These are phyloP conservation scores for Calycina herbarum DNA, from an alignment of 2,329 filamentous ascomycete genomes.

Conservation along the genomic window DNA sequence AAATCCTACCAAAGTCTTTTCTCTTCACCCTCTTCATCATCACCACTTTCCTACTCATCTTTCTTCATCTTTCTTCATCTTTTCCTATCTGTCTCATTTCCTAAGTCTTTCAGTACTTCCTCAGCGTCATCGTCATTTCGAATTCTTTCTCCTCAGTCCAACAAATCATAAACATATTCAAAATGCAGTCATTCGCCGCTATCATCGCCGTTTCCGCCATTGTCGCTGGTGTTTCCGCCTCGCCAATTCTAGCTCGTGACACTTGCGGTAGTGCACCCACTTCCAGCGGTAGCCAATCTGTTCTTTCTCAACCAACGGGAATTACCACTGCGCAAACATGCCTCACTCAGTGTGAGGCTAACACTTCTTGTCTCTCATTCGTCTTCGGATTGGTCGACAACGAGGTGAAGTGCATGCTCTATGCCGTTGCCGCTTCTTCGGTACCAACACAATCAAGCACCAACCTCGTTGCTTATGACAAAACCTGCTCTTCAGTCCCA, in stretches of 20 bases:
- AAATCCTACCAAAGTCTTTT: constrained; percentile 5
- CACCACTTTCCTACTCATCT: constrained; percentile 9
- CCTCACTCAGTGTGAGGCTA: constrained; percentile 21
- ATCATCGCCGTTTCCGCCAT: constrained; percentile 22
- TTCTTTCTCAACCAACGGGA: constrained; percentile 8
- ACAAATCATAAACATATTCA: constrained; percentile 6
- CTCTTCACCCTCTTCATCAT: constrained; percentile 10
- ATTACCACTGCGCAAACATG: constrained; percentile 20
- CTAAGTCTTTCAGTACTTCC: not conserved
- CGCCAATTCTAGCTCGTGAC: constrained; percentile 11
- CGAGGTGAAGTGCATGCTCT: constrained; percentile 25
- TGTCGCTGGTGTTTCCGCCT: constrained; percentile 11
- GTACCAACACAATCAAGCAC: constrained; percentile 17
- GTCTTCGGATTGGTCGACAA: constrained; percentile 25
- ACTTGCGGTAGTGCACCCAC: constrained; percentile 14
- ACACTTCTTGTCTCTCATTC: constrained; percentile 22
- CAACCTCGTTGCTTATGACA: constrained; percentile 22
- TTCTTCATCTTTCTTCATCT: not conserved
- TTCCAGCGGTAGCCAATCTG: constrained; percentile 10
- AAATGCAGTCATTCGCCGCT: constrained; percentile 19
- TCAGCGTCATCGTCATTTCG: not conserved
- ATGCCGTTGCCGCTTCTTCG: constrained; percentile 25
- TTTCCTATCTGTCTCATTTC: constrained; percentile 3
- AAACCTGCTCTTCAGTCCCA: constrained; percentile 19
- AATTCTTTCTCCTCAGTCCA: not conserved